Evolutionary conservation across 2,329 filamentous ascomycete species (phyloP).

Genomic region (Trichoderma koningii): DNA sequence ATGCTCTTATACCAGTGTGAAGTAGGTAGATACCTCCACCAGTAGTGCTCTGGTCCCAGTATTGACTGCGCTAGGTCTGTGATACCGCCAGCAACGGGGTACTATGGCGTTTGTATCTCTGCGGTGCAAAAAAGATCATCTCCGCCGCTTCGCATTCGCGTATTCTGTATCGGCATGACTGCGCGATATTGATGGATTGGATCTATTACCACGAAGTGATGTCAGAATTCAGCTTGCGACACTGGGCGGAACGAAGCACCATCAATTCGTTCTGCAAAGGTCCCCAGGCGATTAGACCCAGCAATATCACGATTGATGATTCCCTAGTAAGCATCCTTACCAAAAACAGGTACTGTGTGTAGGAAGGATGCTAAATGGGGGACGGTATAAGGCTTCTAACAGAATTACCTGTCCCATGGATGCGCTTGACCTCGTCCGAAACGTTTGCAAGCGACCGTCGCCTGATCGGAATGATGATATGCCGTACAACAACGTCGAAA

Average conservation of each 20-base stretch:
- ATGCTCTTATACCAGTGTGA: constrained; percentile 28
- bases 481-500: constrained; percentile 12
- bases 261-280: constrained; percentile 13
- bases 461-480: not conserved
- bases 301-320: not conserved
- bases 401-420: constrained; percentile 18
- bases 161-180: constrained; percentile 6
- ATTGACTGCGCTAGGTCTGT: constrained; percentile 10
- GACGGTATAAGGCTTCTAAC: not conserved
- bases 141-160: not conserved
- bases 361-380: not conserved
- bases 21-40: not conserved
- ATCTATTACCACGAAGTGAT: constrained; percentile 27
- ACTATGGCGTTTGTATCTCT: constrained; percentile 20
- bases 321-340: not conserved
- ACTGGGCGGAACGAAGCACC: constrained; percentile 17
- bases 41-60: not conserved
- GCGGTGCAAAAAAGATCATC: constrained; percentile 26
- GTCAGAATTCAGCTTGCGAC: constrained; percentile 23
- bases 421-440: constrained; percentile 20
- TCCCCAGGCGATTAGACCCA: constrained; percentile 9
- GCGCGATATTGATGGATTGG: constrained; percentile 23
- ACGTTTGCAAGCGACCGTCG: constrained; percentile 18
- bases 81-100: constrained; percentile 6
- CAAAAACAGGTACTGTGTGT: not conserved